Evolutionary conservation across 2,329 filamentous ascomycete genomes (phyloP).

Genomic region (Aspergillus bombycis): DNA sequence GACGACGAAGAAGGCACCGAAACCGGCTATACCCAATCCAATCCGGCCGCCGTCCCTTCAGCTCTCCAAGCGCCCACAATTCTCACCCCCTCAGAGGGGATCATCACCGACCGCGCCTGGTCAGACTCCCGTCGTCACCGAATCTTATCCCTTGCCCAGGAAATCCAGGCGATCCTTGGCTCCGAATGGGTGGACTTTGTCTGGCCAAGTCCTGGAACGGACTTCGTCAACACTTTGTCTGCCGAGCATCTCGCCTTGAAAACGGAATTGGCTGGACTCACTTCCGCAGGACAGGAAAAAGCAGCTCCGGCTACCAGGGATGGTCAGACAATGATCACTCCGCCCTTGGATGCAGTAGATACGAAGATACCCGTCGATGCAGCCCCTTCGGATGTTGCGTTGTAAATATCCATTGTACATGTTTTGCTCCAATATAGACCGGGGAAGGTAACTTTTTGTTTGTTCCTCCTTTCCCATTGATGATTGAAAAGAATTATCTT

Average conservation of each 20-base stretch:
- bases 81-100: conserved; percentile 40
- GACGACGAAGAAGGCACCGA: conserved; percentile 29
- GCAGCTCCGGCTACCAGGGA: not conserved
- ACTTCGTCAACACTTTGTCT: conserved; percentile 44
- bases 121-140: conserved; percentile 38
- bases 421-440: not conserved
- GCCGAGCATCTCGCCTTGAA: conserved; percentile 29
- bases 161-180: conserved; percentile 44
- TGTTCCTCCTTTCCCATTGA: not conserved
- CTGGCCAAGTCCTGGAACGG: conserved; percentile 47
- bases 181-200: conserved; percentile 49
- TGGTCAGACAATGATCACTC: conserved; percentile 31
- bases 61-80: conserved; percentile 21
- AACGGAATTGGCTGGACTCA: conserved; percentile 8
- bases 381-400: conserved; percentile 7
- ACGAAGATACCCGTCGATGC: conserved; percentile 20
- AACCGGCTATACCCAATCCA: not conserved
- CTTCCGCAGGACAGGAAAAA: conserved; percentile 4
- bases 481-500: not conserved
- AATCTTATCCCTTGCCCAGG: conserved; percentile 39
- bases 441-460: not conserved
- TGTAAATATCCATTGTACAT: conserved; percentile 13
- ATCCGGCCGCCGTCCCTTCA: not conserved
- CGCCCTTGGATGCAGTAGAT: conserved; percentile 35
- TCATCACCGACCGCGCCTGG: conserved; percentile 45